A percentile compares a stretch with the other conserved stretches of the same genome.
phyloP scores from a whole-genome alignment of 2,329 filamentous ascomycete species.

The Ophiostoma triangulosporum region DNA sequence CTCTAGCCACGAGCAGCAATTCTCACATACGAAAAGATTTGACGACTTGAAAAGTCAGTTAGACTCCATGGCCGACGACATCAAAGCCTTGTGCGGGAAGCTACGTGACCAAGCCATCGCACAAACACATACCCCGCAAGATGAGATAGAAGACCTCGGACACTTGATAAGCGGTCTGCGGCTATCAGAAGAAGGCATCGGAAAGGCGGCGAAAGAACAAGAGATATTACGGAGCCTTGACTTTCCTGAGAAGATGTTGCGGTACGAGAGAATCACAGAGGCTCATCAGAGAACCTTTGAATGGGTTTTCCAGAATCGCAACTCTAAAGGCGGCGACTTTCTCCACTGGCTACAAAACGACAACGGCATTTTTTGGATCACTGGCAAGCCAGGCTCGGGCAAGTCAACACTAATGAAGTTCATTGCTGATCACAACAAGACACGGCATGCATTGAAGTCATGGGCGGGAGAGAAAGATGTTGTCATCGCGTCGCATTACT shows the following conservation, averaged over 20 bases:
- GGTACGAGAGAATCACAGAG: not conserved
- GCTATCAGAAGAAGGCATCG: not conserved
- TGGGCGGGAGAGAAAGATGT: not conserved
- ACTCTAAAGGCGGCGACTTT: not conserved
- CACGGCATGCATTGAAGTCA: not conserved
- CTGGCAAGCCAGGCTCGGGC: conserved; percentile 5
- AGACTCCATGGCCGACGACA: not conserved
- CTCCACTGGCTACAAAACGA: conserved; percentile 1
- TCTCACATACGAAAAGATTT: not conserved
- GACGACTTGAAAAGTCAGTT: not conserved
- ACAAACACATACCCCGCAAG: not conserved
- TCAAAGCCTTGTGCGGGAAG: not conserved
- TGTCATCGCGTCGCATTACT: conserved; percentile 1
- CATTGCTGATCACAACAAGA: not conserved
- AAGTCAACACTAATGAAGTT: conserved; percentile 11
- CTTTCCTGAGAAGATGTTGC: not conserved
- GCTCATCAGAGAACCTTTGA: conserved; percentile 4
- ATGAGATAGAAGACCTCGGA: not conserved
- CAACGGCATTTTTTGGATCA: conserved; percentile 7
- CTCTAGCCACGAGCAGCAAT: not conserved
- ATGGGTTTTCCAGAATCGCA: not conserved
- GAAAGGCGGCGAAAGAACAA: not conserved
- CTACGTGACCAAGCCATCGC: not conserved
- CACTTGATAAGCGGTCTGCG: not conserved
- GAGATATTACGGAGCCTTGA: not conserved